Evolutionary conservation across 768 basidiomycete species (phyloP).

Genomic region (Leccinum boreale): DNA sequence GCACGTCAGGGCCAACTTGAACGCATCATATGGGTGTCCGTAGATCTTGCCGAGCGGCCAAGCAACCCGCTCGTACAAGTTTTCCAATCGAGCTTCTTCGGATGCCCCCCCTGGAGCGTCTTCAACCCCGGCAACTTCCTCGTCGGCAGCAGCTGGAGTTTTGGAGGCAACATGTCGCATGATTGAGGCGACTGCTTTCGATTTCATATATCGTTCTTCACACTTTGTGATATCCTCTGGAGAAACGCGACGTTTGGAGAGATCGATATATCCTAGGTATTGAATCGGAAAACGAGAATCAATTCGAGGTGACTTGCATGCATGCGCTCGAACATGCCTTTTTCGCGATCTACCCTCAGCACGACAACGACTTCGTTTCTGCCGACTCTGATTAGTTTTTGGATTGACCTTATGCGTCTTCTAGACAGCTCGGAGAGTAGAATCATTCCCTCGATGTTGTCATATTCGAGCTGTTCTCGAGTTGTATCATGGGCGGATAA

Average conservation of each 20-base stretch:
- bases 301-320: neutral
- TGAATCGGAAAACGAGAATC: neutral
- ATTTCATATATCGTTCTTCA: slow-evolving; percentile 98
- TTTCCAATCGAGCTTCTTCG: slow-evolving; percentile 80
- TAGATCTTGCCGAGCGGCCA: slow-evolving; percentile 94
- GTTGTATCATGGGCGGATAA: neutral
- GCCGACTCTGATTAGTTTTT: slow-evolving; percentile 96
- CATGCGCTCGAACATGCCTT: slow-evolving; percentile 53
- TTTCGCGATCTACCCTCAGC: slow-evolving; percentile 97
- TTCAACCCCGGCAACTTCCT: slow-evolving; percentile 25
- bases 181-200: slow-evolving; percentile 92
- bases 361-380: slow-evolving; percentile 99
- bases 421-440: slow-evolving; percentile 96
- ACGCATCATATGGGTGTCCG: slow-evolving; percentile 96
- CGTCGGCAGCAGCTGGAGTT: slow-evolving; percentile 28
- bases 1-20: slow-evolving; percentile 93
- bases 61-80: slow-evolving; percentile 83
- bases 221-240: slow-evolving; percentile 99
- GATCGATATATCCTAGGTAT: slow-evolving; percentile 88
- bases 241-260: slow-evolving; percentile 96
- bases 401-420: slow-evolving; percentile 93
- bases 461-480: slow-evolving; percentile 82
- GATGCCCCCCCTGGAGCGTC: slow-evolving; percentile 36
- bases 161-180: slow-evolving; percentile 89
- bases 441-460: slow-evolving; percentile 99